phyloP scores from a whole-genome alignment of 2,329 filamentous ascomycete genomes.

The Cryphonectria japonica region DNA sequence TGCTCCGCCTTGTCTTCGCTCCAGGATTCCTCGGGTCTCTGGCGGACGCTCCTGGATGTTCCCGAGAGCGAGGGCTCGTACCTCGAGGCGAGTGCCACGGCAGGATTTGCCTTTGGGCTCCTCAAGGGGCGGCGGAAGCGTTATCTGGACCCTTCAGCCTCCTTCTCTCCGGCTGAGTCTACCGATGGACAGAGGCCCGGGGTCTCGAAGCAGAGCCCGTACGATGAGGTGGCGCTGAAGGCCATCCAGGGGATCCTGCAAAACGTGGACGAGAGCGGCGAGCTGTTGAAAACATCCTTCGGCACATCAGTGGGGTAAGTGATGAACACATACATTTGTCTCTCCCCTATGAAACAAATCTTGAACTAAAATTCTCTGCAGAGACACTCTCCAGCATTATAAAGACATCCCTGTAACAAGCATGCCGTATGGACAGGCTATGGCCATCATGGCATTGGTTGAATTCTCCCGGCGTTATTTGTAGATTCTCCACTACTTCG shows the following conservation, averaged over 20 bases:
- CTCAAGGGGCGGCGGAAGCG: constrained; percentile 72
- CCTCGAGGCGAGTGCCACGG: constrained; percentile 75
- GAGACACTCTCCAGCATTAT: constrained; percentile 71
- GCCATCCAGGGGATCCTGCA: constrained; percentile 69
- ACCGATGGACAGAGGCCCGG: constrained; percentile 23
- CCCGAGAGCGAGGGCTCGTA: constrained; percentile 71
- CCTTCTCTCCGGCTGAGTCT: constrained; percentile 22
- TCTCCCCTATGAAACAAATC: too few relatives aligned
- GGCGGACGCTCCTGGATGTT: constrained; percentile 75
- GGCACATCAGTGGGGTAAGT: constrained; percentile 73
- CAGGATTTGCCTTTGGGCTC: constrained; percentile 80
- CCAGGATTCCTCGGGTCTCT: constrained; percentile 67
- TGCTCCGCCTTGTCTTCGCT: constrained; percentile 64
- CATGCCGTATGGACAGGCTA: constrained; percentile 85
- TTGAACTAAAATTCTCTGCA: constrained; percentile 8
- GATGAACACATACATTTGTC: not conserved
- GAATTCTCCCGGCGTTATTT: constrained; percentile 69
- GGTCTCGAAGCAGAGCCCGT: constrained; percentile 36
- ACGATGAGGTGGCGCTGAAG: constrained; percentile 63
- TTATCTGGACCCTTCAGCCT: constrained; percentile 62
- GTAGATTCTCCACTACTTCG: constrained; percentile 25
- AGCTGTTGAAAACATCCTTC: constrained; percentile 75
- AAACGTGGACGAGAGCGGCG: constrained; percentile 68
- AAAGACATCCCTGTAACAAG: constrained; percentile 75
- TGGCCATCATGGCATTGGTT: constrained; percentile 81